Evolutionary conservation across 2,329 filamentous ascomycete genomes (phyloP).

Genomic region (Trichoderma polysporum): DNA sequence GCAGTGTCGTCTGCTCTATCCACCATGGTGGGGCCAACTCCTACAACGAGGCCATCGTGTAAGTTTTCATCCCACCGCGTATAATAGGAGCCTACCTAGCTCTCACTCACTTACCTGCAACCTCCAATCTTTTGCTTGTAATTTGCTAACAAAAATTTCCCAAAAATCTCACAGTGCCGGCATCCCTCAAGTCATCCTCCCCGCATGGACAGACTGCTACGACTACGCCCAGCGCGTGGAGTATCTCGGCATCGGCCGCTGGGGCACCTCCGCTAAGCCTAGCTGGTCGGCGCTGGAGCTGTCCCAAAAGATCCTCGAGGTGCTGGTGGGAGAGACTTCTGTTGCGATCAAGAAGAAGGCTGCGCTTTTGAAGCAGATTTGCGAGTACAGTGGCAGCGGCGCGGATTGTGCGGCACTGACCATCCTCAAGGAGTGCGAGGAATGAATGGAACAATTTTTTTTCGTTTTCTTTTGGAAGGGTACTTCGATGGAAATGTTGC

Average conservation of each 20-base stretch:
- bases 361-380: conserved; percentile 12
- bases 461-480: not conserved
- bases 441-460: not conserved
- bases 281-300: conserved; percentile 28
- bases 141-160: not conserved
- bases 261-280: conserved; percentile 29
- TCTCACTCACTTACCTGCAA: too few relatives aligned
- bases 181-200: conserved; percentile 46
- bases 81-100: too few relatives aligned
- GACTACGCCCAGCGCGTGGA: conserved; percentile 47
- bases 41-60: conserved; percentile 40
- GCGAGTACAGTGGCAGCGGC: conserved; percentile 21
- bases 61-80: conserved; percentile 24
- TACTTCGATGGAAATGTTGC: not conserved
- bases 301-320: conserved; percentile 22
- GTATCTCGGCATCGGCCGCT: conserved; percentile 42
- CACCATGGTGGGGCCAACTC: conserved; percentile 51
- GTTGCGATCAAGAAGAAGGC: conserved; percentile 21
- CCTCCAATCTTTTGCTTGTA: not conserved
- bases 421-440: not conserved
- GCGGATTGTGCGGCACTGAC: conserved; percentile 31
- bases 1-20: conserved; percentile 41
- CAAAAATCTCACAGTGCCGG: conserved; percentile 37
- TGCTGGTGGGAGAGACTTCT: conserved; percentile 22
- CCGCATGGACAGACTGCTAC: conserved; percentile 47